Conservation (phyloP, 2,329 filamentous ascomycete genomes). For the Trichoderma simmonsii region DNA sequence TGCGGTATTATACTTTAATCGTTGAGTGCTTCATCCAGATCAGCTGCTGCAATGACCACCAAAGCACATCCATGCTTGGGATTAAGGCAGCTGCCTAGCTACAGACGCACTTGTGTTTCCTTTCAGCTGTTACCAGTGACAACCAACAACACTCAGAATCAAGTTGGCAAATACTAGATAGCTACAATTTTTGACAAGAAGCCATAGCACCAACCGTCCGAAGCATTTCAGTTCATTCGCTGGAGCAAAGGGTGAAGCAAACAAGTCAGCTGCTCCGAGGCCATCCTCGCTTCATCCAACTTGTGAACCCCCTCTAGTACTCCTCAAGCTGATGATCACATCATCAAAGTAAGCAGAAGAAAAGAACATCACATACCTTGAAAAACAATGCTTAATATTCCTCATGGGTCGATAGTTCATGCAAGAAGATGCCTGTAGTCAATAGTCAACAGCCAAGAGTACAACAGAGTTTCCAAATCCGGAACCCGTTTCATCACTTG, state of each 20-base stretch:
- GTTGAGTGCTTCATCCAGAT: background rate
- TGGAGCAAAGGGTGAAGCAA: background rate
- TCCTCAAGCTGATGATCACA: background rate
- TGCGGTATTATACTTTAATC: background rate
- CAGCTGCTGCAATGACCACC: background rate
- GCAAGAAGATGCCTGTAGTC: background rate
- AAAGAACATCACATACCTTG: background rate
- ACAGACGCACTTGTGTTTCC: background rate
- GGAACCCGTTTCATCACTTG: background rate
- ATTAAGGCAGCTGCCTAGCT: background rate
- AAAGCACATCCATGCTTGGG: background rate
- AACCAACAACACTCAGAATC: background rate
- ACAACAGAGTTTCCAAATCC: background rate
- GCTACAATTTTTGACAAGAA: background rate
- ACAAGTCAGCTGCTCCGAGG: background rate
- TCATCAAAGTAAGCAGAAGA: background rate
- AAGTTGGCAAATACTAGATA: background rate
- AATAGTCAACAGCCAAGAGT: background rate
- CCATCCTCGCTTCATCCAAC: background rate
- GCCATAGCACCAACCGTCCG: background rate
- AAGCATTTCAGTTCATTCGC: background rate
- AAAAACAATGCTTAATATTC: background rate
- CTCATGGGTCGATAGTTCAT: background rate
- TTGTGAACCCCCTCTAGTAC: background rate
- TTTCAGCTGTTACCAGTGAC: background rate